Evolutionary conservation across 257 asterid species (phyloP).

Genomic region (Buddleja alternifolia): DNA sequence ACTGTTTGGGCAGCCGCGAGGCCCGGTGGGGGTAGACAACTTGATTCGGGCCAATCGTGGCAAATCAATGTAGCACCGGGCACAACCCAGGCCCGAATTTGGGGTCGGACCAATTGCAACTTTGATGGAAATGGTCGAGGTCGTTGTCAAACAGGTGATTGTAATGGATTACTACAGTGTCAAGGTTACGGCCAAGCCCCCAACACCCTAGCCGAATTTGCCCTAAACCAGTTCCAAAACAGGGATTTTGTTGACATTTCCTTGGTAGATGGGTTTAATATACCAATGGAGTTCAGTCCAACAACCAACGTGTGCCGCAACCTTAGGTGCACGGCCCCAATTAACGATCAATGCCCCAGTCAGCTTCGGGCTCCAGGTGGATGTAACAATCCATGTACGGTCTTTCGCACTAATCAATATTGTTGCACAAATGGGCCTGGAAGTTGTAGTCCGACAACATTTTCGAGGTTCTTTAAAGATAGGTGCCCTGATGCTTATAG

Average conservation of each 20-base stretch:
- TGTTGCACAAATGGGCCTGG: conserved; percentile 43
- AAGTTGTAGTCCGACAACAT: conserved; percentile 36
- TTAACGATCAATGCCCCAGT: conserved; percentile 53
- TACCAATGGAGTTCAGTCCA: conserved; percentile 50
- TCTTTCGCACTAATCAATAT: conserved; percentile 34
- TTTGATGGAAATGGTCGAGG: conserved; percentile 44
- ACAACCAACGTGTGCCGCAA: conserved; percentile 35
- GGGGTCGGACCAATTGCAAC: conserved; percentile 49
- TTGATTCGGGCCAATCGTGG: conserved; percentile 46
- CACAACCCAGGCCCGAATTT: conserved; percentile 35
- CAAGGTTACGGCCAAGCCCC: conserved; percentile 54
- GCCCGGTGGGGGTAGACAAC: conserved; percentile 57
- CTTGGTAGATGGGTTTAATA: conserved; percentile 64
- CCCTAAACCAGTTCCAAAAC: conserved; percentile 42
- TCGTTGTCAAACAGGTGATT: conserved; percentile 56
- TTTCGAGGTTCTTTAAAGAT: conserved; percentile 48
- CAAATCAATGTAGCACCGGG: conserved; percentile 38
- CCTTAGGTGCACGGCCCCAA: conserved; percentile 42
- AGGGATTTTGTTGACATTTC: conserved; percentile 65
- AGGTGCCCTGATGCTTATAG: conserved; percentile 58
- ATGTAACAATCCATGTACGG: conserved; percentile 57
- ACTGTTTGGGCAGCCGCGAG: conserved; percentile 52
- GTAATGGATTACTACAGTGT: conserved; percentile 45
- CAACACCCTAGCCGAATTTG: conserved; percentile 62
- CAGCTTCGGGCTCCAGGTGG: conserved; percentile 43